Evolutionary conservation across 2,329 filamentous ascomycete genomes (phyloP), one percentile per base, ranked within the genome.

Genomic region (Ascochyta lentis): DNA sequence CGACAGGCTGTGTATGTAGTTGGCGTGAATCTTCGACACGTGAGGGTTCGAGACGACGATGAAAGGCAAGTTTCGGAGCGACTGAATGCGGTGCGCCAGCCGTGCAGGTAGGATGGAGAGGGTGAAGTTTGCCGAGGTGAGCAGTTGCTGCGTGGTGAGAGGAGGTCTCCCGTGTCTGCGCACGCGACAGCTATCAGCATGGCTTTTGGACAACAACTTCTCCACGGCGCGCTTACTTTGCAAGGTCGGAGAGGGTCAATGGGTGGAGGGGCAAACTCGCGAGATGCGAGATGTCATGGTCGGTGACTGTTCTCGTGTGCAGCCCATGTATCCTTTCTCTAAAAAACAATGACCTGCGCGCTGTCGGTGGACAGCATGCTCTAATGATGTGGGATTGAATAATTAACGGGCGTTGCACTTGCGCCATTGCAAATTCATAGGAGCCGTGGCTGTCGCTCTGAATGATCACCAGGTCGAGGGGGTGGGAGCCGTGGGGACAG

Each of bases 1-100:
- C 2, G 91, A 94, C 19, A 99, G 81, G 2, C 92, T 96, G 77
- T 97, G 93, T 40, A 96, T 83, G 76, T 99, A 99, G 77, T 97
- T 98, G 77, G 91, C 88, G 81, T 98, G 96, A 63, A 99, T 99
- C 68, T 89, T 89, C 24, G 89, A 90, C 65, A 99, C 92, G 73
- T 97, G 92, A 1, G 92, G 91, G 73, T 99, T 98, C n/a, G 94
- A 93, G 24, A 99, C 95, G 51, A 99, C 94, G 62, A 99, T 98
- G 77, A 94, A 99, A 0, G 95, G 95, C 8, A 99, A 86, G 73
- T 96, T 96, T 61, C 93, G 89, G 16, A 99, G 82, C 39, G 92
- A 92, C 75, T 96, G 91, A 62, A 99, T 96, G 53, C 95, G 91
- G 74, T 96, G 92, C 24, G 95, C 95, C 24, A 99, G 87, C 34